These are phyloP conservation scores for Didymosphaeria variabile DNA, from an alignment of 2,329 filamentous ascomycete genomes.

Conservation along the genomic window DNA sequence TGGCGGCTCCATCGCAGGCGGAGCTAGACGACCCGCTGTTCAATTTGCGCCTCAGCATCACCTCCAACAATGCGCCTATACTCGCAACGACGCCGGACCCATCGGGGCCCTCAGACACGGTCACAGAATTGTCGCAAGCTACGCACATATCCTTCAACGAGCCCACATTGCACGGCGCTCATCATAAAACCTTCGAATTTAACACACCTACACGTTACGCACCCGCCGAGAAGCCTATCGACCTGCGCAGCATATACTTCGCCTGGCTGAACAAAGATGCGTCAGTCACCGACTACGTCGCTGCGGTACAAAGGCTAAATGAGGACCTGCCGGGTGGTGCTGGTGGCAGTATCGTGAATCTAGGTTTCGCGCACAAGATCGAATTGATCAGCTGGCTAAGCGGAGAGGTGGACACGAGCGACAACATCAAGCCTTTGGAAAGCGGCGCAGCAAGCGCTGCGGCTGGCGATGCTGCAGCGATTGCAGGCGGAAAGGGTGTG, in stretches of 20 bases:
- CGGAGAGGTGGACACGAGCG: constrained; percentile 80
- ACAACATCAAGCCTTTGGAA: constrained; percentile 87
- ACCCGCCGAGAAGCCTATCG: constrained; percentile 73
- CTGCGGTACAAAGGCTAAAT: constrained; percentile 81
- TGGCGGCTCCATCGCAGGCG: constrained; percentile 35
- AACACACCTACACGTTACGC: constrained; percentile 84
- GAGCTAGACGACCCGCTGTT: constrained; percentile 74
- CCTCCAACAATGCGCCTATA: constrained; percentile 72
- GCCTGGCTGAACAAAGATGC: constrained; percentile 94
- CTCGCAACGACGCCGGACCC: constrained; percentile 77
- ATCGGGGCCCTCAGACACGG: constrained; percentile 66
- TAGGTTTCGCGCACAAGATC: constrained; percentile 89
- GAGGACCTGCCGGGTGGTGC: constrained; percentile 72
- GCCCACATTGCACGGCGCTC: constrained; percentile 46
- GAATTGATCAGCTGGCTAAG: constrained; percentile 95
- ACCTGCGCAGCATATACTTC: constrained; percentile 94
- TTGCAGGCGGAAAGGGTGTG: constrained; percentile 59
- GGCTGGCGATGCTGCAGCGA: constrained; percentile 62
- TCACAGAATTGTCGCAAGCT: constrained; percentile 67
- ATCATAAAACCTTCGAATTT: constrained; percentile 72
- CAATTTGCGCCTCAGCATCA: constrained; percentile 84
- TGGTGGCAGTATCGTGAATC: constrained; percentile 78
- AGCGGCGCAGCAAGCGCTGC: constrained; percentile 62
- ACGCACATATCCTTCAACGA: constrained; percentile 72
- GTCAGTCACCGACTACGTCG: constrained; percentile 89